phyloP scores from a whole-genome alignment of 176 grass and related monocot species.

The Bothriochloa decipiens region DNA sequence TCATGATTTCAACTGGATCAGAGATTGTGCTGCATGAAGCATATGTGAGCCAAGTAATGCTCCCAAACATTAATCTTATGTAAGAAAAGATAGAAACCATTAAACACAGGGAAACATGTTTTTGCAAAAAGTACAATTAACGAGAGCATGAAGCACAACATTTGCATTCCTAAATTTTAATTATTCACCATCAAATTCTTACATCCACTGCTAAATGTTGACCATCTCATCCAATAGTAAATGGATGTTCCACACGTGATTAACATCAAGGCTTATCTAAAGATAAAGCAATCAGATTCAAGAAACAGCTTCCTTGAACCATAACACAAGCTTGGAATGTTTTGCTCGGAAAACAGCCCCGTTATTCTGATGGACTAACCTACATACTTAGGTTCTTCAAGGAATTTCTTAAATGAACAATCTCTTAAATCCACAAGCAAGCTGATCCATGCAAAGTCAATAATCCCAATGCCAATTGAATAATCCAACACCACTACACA shows the following conservation, averaged over 20 bases:
- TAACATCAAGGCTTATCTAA: background rate
- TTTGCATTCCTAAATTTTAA: conserved; percentile 13
- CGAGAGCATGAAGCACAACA: background rate
- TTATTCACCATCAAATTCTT: background rate
- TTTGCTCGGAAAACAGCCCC: background rate
- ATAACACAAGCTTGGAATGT: background rate
- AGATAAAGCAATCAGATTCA: background rate
- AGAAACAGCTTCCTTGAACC: background rate
- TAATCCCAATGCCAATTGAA: background rate
- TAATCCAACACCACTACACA: background rate
- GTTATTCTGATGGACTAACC: background rate
- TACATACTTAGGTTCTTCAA: background rate
- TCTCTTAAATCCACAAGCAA: background rate
- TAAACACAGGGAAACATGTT: background rate
- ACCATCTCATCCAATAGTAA: background rate
- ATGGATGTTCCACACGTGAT: background rate
- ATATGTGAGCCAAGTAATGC: background rate
- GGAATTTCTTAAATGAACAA: background rate
- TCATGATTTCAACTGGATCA: conserved; percentile 24
- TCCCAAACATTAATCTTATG: background rate
- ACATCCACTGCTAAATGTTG: background rate
- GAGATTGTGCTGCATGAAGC: background rate
- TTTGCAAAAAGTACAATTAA: background rate
- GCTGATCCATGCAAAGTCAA: background rate
- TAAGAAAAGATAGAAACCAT: background rate